These are phyloP conservation scores for Pharus latifolius DNA, from an alignment of 176 grass and related monocot species.

Conservation along the genomic window DNA sequence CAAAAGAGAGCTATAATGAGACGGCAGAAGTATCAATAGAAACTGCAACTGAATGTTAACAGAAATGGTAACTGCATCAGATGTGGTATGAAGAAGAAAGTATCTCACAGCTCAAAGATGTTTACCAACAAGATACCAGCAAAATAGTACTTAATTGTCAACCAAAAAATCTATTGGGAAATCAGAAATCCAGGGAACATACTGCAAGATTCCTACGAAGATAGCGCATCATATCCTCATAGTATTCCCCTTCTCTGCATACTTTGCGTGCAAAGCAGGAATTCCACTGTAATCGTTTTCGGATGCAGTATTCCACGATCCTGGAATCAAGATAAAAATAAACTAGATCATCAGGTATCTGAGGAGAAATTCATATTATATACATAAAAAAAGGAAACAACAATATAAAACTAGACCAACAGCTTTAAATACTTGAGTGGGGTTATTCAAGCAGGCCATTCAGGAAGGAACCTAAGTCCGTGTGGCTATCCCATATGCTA, in stretches of 20 bases:
- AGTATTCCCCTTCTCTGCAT: slow-evolving; percentile 81
- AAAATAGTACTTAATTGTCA: not conserved
- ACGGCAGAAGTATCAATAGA: not conserved
- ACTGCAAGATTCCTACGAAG: slow-evolving; percentile 80
- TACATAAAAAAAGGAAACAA: slow-evolving; percentile 1
- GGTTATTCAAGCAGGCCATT: not conserved
- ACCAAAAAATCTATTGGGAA: not conserved
- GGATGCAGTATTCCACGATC: slow-evolving; percentile 72
- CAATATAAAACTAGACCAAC: not conserved
- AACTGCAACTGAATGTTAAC: not conserved
- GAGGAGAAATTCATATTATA: not conserved
- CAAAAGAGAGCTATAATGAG: not conserved
- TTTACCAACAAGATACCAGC: slow-evolving; percentile 6
- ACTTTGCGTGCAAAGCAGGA: slow-evolving; percentile 77
- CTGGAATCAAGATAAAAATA: slow-evolving; percentile 33
- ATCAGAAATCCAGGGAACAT: slow-evolving; percentile 6
- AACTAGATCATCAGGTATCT: slow-evolving; percentile 7
- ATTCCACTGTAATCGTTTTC: slow-evolving; percentile 82
- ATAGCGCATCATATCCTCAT: slow-evolving; percentile 97
- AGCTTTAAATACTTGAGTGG: not conserved
- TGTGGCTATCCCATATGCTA: not conserved
- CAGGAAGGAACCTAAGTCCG: not conserved
- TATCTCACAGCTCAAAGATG: not conserved
- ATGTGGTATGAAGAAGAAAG: slow-evolving; percentile 8
- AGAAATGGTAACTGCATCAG: too few relatives aligned